phyloP scores from a whole-genome alignment of 2,329 filamentous ascomycete genomes.

The Penicillium thymicola region DNA sequence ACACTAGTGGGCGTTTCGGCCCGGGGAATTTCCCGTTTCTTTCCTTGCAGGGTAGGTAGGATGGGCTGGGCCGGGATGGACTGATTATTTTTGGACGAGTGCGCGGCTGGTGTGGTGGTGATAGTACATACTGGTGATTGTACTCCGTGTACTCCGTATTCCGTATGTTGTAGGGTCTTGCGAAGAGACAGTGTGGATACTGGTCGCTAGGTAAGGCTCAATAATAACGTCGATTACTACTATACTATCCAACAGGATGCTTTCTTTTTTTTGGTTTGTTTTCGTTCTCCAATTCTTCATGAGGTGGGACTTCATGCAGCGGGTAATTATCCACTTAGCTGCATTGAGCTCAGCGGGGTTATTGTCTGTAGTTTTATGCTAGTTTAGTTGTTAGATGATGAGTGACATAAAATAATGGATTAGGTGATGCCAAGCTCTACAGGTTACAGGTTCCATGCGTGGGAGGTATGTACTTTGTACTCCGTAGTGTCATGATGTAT shows the following conservation, averaged over 20 bases:
- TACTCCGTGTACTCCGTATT: neutral
- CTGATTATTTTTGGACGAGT: neutral
- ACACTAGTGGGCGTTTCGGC: neutral
- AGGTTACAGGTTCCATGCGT: neutral
- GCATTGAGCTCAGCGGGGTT: neutral
- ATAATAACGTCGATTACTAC: neutral
- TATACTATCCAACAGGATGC: neutral
- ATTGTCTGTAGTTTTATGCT: neutral
- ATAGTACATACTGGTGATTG: neutral
- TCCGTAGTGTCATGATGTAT: neutral
- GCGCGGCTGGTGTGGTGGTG: neutral
- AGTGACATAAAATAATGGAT: neutral
- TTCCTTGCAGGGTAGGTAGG: slow-evolving; percentile 2
- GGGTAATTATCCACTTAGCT: neutral
- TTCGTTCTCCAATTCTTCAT: neutral
- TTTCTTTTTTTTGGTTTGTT: neutral
- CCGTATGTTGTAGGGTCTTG: neutral
- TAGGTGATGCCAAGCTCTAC: neutral
- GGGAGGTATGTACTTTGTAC: too few species aligned
- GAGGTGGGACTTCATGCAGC: neutral
- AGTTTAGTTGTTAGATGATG: neutral
- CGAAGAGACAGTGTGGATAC: neutral
- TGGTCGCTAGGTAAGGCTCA: too few species aligned
- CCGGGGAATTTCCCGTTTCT: neutral
- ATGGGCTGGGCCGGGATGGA: neutral